Percentiles rank a stretch among this genome's conserved stretches.
phyloP scores from a whole-genome alignment of 2,329 filamentous ascomycete species.

The Xylaria sp. region DNA sequence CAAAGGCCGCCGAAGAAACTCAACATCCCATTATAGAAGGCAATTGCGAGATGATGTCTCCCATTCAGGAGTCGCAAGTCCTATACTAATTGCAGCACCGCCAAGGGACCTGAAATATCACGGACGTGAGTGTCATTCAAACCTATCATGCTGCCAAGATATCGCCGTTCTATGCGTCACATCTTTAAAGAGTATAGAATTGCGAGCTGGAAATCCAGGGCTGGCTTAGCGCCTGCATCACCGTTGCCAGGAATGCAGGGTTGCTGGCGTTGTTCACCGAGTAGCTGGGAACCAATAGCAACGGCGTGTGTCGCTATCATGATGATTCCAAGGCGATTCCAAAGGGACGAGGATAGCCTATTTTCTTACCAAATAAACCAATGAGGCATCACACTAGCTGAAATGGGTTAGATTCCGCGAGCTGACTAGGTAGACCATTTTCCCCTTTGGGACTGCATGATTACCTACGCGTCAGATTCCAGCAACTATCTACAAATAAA shows the following conservation, averaged over 20 bases:
- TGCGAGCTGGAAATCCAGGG: slow-evolving; percentile 9
- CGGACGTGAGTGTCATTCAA: background rate
- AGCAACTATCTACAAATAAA: background rate
- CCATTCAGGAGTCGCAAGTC: background rate
- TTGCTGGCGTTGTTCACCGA: background rate
- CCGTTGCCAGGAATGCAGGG: background rate
- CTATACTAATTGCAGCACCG: background rate
- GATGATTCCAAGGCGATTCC: slow-evolving; percentile 3
- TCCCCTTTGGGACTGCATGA: background rate
- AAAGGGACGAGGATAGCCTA: background rate
- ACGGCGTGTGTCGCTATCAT: background rate
- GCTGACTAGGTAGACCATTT: background rate
- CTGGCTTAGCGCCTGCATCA: background rate
- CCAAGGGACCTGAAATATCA: background rate
- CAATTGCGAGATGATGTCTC: slow-evolving; percentile 17
- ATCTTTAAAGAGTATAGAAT: slow-evolving; percentile 9
- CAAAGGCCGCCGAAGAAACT: background rate
- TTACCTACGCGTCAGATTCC: background rate
- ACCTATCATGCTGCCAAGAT: background rate
- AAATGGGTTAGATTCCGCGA: background rate
- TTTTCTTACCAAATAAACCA: background rate
- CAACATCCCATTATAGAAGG: slow-evolving; percentile 13
- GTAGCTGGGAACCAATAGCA: background rate
- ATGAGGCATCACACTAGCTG: background rate
- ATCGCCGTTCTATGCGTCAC: background rate